Conservation (phyloP, 805 yeast genomes). For the Candida tibetensis region DNA sequence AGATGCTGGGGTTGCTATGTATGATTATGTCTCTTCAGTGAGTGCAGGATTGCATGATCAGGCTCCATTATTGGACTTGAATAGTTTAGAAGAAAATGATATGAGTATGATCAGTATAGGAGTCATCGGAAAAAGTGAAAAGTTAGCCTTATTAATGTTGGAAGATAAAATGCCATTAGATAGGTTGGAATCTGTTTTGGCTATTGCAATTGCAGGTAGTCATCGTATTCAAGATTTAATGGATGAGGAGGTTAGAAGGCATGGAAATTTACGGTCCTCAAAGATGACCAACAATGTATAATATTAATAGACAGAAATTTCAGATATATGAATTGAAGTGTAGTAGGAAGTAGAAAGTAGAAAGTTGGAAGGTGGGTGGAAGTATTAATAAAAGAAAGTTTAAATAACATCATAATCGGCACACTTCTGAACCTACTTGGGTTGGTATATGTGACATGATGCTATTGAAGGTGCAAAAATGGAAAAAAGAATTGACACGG, state of each 20-base stretch:
- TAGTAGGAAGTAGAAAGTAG: no score
- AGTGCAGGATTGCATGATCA: slow-evolving; percentile 78
- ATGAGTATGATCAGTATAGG: slow-evolving; percentile 81
- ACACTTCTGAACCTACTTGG: no score
- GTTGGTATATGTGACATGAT: no score
- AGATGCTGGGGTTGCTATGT: slow-evolving; percentile 94
- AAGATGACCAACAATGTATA: slow-evolving; percentile 27
- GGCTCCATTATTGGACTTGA: slow-evolving; percentile 75
- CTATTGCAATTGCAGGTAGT: slow-evolving; percentile 84
- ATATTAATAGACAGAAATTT: background rate
- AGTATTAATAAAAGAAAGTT: no score
- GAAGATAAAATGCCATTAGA: slow-evolving; percentile 88
- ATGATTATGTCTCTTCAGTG: slow-evolving; percentile 81
- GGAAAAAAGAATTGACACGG: slow-evolving; percentile 50
- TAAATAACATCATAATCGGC: no score
- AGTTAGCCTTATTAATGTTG: slow-evolving; percentile 68
- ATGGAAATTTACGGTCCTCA: slow-evolving; percentile 59
- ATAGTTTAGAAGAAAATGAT: slow-evolving; percentile 78
- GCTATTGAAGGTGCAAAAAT: background rate
- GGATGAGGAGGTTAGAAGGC: slow-evolving; percentile 80
- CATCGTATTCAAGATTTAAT: slow-evolving; percentile 77
- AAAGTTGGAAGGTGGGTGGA: background rate
- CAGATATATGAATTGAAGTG: no score
- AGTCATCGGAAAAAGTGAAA: slow-evolving; percentile 77
- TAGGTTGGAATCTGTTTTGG: slow-evolving; percentile 67